A percentile compares a stretch with the other conserved stretches of the same genome.
phyloP scores from a whole-genome alignment of 345 rosid species.

The Arabis hirsuta region DNA sequence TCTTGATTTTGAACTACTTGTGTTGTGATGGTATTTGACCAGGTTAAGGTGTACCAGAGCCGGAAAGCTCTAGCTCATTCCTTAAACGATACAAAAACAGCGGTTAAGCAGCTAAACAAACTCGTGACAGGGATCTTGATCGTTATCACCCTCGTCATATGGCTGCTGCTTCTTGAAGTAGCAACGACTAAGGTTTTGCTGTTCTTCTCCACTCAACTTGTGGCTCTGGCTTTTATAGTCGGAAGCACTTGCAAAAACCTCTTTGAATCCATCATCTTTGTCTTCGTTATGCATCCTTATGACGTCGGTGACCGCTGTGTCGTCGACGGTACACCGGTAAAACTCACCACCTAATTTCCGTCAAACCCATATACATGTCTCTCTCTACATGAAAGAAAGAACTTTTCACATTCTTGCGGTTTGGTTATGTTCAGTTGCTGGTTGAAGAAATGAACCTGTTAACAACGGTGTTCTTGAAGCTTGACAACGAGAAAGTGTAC shows the following conservation, averaged over 20 bases:
- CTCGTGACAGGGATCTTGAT: slow-evolving; percentile 67
- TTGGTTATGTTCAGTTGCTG: slow-evolving; percentile 54
- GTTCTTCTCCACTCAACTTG: slow-evolving; percentile 73
- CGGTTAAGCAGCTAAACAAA: slow-evolving; percentile 79
- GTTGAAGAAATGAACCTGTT: slow-evolving; percentile 89
- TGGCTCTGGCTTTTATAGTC: slow-evolving; percentile 72
- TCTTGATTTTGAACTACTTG: slow-evolving; percentile 5
- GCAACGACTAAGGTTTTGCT: slow-evolving; percentile 82
- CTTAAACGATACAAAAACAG: slow-evolving; percentile 85
- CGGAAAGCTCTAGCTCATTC: slow-evolving; percentile 78
- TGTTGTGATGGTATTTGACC: slow-evolving; percentile 35
- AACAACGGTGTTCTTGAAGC: slow-evolving; percentile 73
- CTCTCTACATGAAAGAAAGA: not conserved
- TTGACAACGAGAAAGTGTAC: slow-evolving; percentile 71
- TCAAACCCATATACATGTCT: not conserved
- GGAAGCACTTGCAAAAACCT: slow-evolving; percentile 84
- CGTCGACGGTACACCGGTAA: slow-evolving; percentile 76
- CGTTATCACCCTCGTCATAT: slow-evolving; percentile 53
- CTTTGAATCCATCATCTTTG: slow-evolving; percentile 83
- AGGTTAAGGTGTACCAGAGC: slow-evolving; percentile 85
- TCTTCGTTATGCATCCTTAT: slow-evolving; percentile 80
- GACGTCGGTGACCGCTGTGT: slow-evolving; percentile 90
- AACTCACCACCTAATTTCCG: not conserved
- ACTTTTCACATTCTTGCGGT: not conserved
- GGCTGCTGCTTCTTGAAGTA: slow-evolving; percentile 78